phyloP scores from a whole-genome alignment of 2,329 filamentous ascomycete genomes.

The Alternaria gaisen region DNA sequence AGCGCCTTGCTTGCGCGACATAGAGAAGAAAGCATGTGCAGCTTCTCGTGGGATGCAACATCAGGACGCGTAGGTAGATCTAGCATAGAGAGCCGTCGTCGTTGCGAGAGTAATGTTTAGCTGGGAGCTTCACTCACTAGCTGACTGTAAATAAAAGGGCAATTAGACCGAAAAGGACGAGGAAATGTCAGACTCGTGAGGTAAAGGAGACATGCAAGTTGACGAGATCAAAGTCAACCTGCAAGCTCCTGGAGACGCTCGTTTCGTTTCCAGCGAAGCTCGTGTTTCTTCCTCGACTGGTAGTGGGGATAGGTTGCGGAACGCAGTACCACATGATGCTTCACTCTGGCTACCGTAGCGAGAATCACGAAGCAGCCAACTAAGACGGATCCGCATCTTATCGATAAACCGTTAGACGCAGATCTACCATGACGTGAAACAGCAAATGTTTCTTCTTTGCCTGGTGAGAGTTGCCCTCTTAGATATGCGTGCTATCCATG shows the following conservation, averaged over 20 bases:
- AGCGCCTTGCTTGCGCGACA: constrained; percentile 60
- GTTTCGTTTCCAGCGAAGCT: neutral
- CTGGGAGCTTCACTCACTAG: too few species aligned
- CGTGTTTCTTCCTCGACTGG: neutral
- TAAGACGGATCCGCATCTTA: neutral
- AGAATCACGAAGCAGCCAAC: neutral
- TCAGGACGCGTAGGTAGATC: neutral
- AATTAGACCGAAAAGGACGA: too few species aligned
- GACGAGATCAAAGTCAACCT: too few species aligned
- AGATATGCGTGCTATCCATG: neutral
- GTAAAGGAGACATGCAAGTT: too few species aligned
- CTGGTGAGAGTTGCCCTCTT: neutral
- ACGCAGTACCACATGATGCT: neutral
- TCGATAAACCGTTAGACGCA: neutral
- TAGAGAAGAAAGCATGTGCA: constrained; percentile 30
- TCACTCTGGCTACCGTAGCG: neutral
- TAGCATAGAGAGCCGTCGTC: neutral
- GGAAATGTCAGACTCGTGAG: too few species aligned
- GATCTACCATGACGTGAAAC: neutral
- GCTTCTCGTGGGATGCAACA: constrained; percentile 13
- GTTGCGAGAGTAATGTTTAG: too few species aligned
- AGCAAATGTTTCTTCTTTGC: neutral
- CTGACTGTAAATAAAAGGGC: too few species aligned
- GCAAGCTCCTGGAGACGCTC: too few species aligned
- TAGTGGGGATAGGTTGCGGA: neutral